These are phyloP conservation scores for Aspergillus phoenicis DNA, from an alignment of 2,329 filamentous ascomycete genomes.

Conservation along the genomic window DNA sequence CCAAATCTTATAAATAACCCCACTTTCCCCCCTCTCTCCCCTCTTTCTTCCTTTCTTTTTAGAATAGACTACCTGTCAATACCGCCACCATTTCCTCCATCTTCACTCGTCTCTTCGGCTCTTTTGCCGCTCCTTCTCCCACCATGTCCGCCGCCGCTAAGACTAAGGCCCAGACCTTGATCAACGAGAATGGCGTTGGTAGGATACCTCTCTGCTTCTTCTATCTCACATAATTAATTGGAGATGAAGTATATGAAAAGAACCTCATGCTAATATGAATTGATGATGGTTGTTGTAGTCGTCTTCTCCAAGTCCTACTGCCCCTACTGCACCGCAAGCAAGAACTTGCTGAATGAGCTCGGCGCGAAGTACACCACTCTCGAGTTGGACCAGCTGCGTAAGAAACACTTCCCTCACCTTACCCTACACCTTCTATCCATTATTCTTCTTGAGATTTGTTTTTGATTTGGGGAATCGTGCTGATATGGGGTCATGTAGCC, in stretches of 20 bases:
- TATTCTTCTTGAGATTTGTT: too few species aligned
- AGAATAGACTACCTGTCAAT: slow-evolving; percentile 4
- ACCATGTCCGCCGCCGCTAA: slow-evolving; percentile 83
- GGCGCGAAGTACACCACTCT: slow-evolving; percentile 73
- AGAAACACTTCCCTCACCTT: slow-evolving; percentile 38
- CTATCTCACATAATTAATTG: too few species aligned
- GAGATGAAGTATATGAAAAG: too few species aligned
- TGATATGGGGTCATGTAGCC: slow-evolving; percentile 51
- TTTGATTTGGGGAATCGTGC: neutral
- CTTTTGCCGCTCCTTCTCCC: slow-evolving; percentile 57
- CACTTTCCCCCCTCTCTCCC: neutral
- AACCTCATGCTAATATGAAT: too few species aligned
- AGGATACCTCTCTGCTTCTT: slow-evolving; percentile 38
- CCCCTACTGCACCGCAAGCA: slow-evolving; percentile 83
- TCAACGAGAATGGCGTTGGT: slow-evolving; percentile 86
- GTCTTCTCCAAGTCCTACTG: slow-evolving; percentile 98
- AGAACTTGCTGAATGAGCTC: slow-evolving; percentile 69
- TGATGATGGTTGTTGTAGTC: too few species aligned
- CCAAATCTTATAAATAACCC: slow-evolving; percentile 5
- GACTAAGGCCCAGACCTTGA: slow-evolving; percentile 80
- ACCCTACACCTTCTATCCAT: neutral
- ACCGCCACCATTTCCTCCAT: slow-evolving; percentile 64
- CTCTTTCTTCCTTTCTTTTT: neutral
- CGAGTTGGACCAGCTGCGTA: slow-evolving; percentile 85
- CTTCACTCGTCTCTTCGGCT: slow-evolving; percentile 70